Conservation (phyloP, 495 filamentous ascomycete genomes). For the Usnea hakonensis region DNA sequence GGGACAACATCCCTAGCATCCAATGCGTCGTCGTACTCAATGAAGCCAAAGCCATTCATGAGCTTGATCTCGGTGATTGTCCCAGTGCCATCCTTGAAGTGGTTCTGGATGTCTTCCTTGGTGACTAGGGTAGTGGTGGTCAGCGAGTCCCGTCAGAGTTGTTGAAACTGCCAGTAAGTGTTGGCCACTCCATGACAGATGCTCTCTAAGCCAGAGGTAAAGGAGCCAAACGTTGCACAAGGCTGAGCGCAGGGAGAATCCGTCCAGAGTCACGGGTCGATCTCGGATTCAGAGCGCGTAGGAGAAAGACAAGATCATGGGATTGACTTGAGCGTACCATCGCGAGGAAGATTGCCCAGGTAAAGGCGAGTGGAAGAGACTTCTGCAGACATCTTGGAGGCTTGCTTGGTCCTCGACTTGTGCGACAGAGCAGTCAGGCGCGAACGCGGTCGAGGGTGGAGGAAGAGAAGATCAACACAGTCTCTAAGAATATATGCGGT, state of each 20-base stretch:
- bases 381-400: conserved; percentile 38
- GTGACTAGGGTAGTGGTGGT: conserved; percentile 54
- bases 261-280: conserved; percentile 8
- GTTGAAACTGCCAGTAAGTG: not conserved
- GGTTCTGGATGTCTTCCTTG: conserved; percentile 91
- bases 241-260: conserved; percentile 1
- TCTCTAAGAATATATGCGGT: not conserved
- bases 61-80: conserved; percentile 98
- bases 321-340: conserved; percentile 61
- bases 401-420: conserved; percentile 1
- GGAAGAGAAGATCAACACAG: not conserved
- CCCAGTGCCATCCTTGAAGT: conserved; percentile 93
- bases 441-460: not conserved
- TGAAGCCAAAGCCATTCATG: conserved; percentile 99
- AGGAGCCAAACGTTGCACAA: not conserved
- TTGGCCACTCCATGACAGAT: conserved; percentile 8
- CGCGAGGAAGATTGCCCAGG: conserved; percentile 93
- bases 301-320: conserved; percentile 17
- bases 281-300: conserved; percentile 2
- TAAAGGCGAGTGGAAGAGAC: conserved; percentile 92
- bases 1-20: conserved; percentile 97
- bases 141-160: conserved; percentile 25
- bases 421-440: not conserved
- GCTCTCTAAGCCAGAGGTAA: conserved; percentile 7
- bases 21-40: conserved; percentile 96